Conservation (phyloP, 805 yeast species). For the Isabelozyma pseudorhagii region DNA sequence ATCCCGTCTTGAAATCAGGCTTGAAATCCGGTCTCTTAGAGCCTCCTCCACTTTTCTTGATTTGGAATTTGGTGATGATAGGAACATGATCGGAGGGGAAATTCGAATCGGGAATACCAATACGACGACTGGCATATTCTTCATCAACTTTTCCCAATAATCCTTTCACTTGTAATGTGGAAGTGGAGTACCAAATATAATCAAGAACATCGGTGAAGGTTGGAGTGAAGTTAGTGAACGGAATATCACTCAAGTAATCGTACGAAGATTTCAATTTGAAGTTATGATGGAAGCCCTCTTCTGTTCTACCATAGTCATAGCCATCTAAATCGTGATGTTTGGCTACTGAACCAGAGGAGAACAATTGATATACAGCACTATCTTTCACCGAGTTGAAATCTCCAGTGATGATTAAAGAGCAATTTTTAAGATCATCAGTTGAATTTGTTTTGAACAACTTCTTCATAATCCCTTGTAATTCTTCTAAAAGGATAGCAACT, state of each 20-base stretch:
- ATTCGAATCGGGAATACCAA: slow-evolving; percentile 93
- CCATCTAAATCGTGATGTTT: slow-evolving; percentile 80
- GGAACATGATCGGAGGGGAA: slow-evolving; percentile 95
- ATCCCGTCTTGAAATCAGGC: slow-evolving; percentile 42
- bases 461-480: slow-evolving; percentile 65
- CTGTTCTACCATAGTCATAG: slow-evolving; percentile 87
- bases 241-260: slow-evolving; percentile 79
- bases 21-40: slow-evolving; percentile 39
- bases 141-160: slow-evolving; percentile 80
- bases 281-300: slow-evolving; percentile 79
- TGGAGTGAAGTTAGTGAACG: slow-evolving; percentile 94
- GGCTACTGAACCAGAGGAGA: slow-evolving; percentile 76
- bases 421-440: slow-evolving; percentile 50
- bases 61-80: slow-evolving; percentile 73
- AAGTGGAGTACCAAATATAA: slow-evolving; percentile 91
- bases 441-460: slow-evolving; percentile 44
- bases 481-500: slow-evolving; percentile 87
- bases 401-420: slow-evolving; percentile 84
- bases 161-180: slow-evolving; percentile 78
- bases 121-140: slow-evolving; percentile 68
- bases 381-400: slow-evolving; percentile 87
- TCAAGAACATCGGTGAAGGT: slow-evolving; percentile 91
- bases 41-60: slow-evolving; percentile 44
- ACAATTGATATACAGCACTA: slow-evolving; percentile 89
- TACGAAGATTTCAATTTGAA: slow-evolving; percentile 85